phyloP scores from a whole-genome alignment of 148 eudicot genomes.

The Dianthus caryophyllus region DNA sequence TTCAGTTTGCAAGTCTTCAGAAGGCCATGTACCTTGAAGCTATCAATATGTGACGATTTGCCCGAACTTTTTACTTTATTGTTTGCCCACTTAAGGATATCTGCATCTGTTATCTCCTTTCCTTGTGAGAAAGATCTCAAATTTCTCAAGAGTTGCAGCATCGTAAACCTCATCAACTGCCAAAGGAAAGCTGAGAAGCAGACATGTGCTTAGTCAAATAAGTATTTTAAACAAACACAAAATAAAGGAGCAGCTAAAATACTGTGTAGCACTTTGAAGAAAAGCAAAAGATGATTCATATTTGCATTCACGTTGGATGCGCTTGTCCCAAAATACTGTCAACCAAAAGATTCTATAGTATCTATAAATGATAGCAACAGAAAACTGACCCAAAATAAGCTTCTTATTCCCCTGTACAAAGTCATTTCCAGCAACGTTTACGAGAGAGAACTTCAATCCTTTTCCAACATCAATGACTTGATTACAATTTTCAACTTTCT shows the following conservation, averaged over 20 bases:
- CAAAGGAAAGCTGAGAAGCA: conserved; percentile 68
- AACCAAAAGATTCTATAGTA: not conserved
- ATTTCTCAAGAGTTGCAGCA: conserved; percentile 88
- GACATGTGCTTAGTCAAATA: not conserved
- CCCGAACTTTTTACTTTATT: conserved; percentile 57
- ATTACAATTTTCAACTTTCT: conserved; percentile 85
- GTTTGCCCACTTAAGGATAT: conserved; percentile 90
- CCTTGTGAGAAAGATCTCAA: conserved; percentile 73
- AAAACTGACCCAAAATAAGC: conserved; percentile 61
- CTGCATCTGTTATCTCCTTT: conserved; percentile 74
- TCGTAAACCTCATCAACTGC: conserved; percentile 90
- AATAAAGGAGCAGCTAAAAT: too few relatives aligned
- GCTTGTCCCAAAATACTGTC: too few relatives aligned
- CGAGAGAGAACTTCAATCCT: conserved; percentile 66
- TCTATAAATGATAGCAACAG: not conserved
- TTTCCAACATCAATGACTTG: conserved; percentile 72
- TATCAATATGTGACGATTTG: conserved; percentile 63
- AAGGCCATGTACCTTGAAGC: conserved; percentile 56
- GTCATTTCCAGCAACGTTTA: conserved; percentile 73
- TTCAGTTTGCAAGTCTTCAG: not conserved
- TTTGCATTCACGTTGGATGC: too few relatives aligned
- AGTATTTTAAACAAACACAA: too few relatives aligned
- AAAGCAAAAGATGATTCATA: too few relatives aligned
- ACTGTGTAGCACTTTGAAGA: too few relatives aligned
- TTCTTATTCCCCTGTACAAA: conserved; percentile 85